Evolutionary conservation across 805 yeast species (phyloP), one percentile per base, ranked within the genome.

Genomic region (Pichia gijzeniarum): DNA sequence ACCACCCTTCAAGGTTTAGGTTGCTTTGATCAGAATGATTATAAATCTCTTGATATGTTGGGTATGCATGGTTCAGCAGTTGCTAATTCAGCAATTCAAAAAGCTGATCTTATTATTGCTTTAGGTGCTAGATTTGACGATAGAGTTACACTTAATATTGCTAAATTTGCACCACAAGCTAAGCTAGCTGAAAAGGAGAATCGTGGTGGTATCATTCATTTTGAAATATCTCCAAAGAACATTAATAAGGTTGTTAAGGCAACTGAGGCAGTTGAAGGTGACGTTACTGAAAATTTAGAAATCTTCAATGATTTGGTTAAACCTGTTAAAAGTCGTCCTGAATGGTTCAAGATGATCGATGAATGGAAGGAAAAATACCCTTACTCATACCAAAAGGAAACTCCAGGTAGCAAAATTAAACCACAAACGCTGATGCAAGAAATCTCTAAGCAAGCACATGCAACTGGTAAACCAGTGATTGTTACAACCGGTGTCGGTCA

Each of bases 401-500:
- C 89, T 34, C 85, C 86, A 43, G 91, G 78, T 33, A 80, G 89
- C 8, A 72, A 70, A 55, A 83, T 91, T 57, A 90, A 89, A 64
- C 99, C 99, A 39, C 99, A 93, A 73, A 87, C 97, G 36, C 80
- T 91, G 41, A 79, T 93, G 53, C 65, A 74, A 38, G 91, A 86
- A 67, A 75, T 93, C 46, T 79, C 93, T 3, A 75, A 79, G 51
- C 82, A 89, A 56, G 81, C 89, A 28, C 65, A 70, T 41, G 76
- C 71, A 44, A 74, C 76, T 45, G 73, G 72, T 52, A 85, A 79
- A 60, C 90, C 85, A 56, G 89, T 87, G 48, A 79, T 90, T 57
- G 83, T 91, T 57, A 85, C 98, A 44, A 93, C 99, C 32, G 99
- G 99, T 75, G 98, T 93, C 43, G 99, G 99, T 50, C 99, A 93